Evolutionary conservation across 1,284 basidiomycete species (phyloP).

Genomic region (Puccinia horiana): DNA sequence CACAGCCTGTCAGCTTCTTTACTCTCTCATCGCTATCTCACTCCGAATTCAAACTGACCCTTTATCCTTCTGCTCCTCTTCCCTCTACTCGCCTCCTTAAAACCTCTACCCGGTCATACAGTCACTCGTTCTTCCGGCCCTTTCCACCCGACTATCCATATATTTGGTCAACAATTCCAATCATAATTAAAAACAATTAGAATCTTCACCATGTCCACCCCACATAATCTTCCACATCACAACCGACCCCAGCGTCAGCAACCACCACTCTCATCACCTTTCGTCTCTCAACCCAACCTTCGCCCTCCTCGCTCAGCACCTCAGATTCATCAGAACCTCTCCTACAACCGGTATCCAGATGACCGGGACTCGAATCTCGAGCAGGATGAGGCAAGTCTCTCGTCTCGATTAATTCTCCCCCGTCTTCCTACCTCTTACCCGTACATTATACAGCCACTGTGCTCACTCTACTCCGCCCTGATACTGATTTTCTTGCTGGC

Average conservation of each 20-base stretch:
- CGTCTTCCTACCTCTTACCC: background rate
- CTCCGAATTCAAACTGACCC: background rate
- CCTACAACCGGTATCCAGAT: conserved; percentile 16
- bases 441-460: background rate
- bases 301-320: conserved; percentile 20
- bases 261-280: conserved; percentile 27
- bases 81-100: background rate
- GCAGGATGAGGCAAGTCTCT: conserved; percentile 29
- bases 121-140: background rate
- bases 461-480: background rate
- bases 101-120: background rate
- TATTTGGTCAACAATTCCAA: background rate
- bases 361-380: conserved; percentile 25
- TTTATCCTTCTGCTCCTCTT: background rate
- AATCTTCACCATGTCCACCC: conserved; percentile 23
- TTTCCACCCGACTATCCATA: background rate
- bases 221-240: conserved; percentile 26
- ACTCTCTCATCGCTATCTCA: background rate
- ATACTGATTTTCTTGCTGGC: conserved; percentile 8
- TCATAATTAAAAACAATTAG: background rate
- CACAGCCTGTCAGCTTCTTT: background rate
- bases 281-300: conserved; percentile 24
- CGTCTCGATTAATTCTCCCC: background rate
- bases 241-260: conserved; percentile 26
- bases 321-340: background rate